A percentile compares a stretch with the other conserved stretches of the same genome.
Evolutionary conservation across 1,284 basidiomycete species (phyloP).

Genomic region (Pisolithus thermaeus): DNA sequence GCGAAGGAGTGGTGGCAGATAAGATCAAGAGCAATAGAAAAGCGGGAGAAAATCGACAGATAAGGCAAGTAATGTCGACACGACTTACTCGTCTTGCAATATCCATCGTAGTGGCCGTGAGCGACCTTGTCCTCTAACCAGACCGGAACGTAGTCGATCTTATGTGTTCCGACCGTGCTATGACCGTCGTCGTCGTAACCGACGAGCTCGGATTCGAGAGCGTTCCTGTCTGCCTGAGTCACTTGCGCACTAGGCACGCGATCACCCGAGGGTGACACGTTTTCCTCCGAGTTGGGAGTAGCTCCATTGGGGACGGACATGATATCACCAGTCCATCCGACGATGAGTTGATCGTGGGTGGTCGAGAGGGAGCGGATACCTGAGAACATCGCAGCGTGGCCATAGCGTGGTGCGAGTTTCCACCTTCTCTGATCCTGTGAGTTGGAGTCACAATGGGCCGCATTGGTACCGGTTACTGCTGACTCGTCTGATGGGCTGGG

Average conservation of each 20-base stretch:
- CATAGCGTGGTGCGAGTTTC: slow-evolving; percentile 78
- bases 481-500: slow-evolving; percentile 20
- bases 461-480: slow-evolving; percentile 8
- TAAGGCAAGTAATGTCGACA: slow-evolving; percentile 10
- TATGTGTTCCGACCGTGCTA: slow-evolving; percentile 30
- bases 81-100: slow-evolving; percentile 90
- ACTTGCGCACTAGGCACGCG: slow-evolving; percentile 40
- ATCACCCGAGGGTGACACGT: slow-evolving; percentile 11
- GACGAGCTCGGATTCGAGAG: slow-evolving; percentile 56
- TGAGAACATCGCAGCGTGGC: slow-evolving; percentile 93
- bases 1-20: neutral
- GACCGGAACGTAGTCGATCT: slow-evolving; percentile 78
- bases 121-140: slow-evolving; percentile 90
- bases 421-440: slow-evolving; percentile 38
- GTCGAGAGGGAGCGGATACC: slow-evolving; percentile 83
- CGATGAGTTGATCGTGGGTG: slow-evolving; percentile 85
- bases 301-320: slow-evolving; percentile 34
- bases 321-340: slow-evolving; percentile 94
- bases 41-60: slow-evolving; percentile 4
- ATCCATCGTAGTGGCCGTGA: slow-evolving; percentile 93
- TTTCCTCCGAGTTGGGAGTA: slow-evolving; percentile 16
- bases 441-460: slow-evolving; percentile 9
- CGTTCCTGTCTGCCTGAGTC: slow-evolving; percentile 51
- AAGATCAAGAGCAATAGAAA: neutral
- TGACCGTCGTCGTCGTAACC: slow-evolving; percentile 56